A percentile compares a stretch with the other conserved stretches of the same genome.
Conservation (phyloP, 345 rosid genomes). For the Eucalyptus viminalis region DNA sequence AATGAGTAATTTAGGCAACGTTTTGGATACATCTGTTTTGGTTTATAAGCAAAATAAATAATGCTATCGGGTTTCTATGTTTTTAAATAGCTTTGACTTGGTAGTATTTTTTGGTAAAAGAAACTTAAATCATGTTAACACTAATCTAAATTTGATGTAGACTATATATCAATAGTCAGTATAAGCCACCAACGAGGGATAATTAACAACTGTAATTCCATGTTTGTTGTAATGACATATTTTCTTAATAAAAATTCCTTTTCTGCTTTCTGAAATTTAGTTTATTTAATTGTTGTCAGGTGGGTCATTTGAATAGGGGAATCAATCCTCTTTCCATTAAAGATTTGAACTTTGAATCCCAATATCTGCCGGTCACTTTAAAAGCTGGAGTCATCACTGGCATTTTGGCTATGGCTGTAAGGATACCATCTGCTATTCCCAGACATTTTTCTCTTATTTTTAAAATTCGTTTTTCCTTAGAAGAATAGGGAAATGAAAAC, state of each 20-base stretch:
- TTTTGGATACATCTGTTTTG: neutral
- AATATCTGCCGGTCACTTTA: slow-evolving; percentile 35
- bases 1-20: neutral
- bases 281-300: slow-evolving; percentile 20
- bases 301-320: slow-evolving; percentile 68
- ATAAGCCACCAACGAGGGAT: neutral
- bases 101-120: neutral
- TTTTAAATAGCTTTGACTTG: neutral
- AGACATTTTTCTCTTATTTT: neutral
- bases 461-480: neutral
- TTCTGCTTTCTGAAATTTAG: neutral
- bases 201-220: neutral
- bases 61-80: neutral
- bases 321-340: slow-evolving; percentile 57
- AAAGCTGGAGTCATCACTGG: slow-evolving; percentile 67
- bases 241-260: neutral
- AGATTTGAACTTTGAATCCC: slow-evolving; percentile 34
- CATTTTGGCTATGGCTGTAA: slow-evolving; percentile 66
- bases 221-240: neutral
- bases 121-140: neutral
- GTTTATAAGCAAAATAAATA: neutral
- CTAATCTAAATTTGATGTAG: neutral
- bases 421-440: neutral
- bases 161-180: neutral
- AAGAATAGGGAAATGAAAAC: neutral